A percentile compares a stretch with the other conserved stretches of the same genome.
phyloP scores from a whole-genome alignment of 805 yeast genomes.

The Saturnispora gosingensis region DNA sequence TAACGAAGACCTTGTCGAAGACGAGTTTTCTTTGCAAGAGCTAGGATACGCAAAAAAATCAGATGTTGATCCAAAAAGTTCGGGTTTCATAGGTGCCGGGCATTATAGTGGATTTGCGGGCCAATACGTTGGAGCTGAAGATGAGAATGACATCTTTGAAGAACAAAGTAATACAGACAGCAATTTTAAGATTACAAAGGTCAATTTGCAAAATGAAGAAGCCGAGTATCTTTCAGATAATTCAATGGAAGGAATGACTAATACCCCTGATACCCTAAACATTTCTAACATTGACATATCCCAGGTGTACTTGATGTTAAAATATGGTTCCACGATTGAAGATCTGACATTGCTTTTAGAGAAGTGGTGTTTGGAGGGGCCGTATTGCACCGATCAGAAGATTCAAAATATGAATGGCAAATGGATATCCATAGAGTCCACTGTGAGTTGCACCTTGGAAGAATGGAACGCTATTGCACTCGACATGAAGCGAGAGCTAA shows the following conservation, averaged over 20 bases:
- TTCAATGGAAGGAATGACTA: slow-evolving; percentile 4
- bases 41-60: not conserved
- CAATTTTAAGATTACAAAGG: not conserved
- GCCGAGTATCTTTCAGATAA: not conserved
- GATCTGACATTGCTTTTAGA: slow-evolving; percentile 7
- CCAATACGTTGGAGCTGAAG: not conserved
- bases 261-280: slow-evolving; percentile 8
- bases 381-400: slow-evolving; percentile 1
- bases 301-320: not conserved
- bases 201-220: not conserved
- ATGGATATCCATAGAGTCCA: not conserved
- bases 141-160: not conserved
- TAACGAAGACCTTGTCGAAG: not conserved
- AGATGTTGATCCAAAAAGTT: not conserved
- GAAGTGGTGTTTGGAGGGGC: slow-evolving; percentile 13
- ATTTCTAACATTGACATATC: not conserved
- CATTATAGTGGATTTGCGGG: slow-evolving; percentile 8
- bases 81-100: slow-evolving; percentile 5
- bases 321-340: not conserved
- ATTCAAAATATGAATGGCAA: not conserved
- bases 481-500: not conserved
- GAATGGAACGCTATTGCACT: slow-evolving; percentile 3
- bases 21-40: slow-evolving; percentile 5
- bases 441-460: not conserved
- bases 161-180: not conserved